A percentile compares a stretch with the other conserved stretches of the same genome.
phyloP scores from a whole-genome alignment of 1,139 yeast species.

The Kodamaea ohmeri region DNA sequence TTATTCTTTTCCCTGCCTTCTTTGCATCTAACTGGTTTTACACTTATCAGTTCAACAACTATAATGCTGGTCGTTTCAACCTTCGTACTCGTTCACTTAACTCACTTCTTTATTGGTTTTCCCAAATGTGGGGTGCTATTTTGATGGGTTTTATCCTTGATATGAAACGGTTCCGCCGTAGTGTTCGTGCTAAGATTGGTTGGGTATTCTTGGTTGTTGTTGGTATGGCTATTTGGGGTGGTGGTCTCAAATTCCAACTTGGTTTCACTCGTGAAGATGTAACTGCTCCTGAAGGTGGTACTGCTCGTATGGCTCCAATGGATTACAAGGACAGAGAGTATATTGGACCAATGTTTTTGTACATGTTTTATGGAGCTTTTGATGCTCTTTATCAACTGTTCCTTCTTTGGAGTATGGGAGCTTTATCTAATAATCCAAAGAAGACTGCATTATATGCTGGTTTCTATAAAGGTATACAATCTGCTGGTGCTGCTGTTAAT shows the following conservation, averaged over 20 bases:
- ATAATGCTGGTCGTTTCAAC: constrained; percentile 56
- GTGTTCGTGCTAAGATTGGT: constrained; percentile 46
- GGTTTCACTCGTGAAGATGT: constrained; percentile 42
- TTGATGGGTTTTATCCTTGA: constrained; percentile 50
- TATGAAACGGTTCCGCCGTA: constrained; percentile 38
- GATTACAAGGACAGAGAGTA: constrained; percentile 47
- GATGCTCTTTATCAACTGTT: constrained; percentile 60
- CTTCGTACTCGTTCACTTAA: constrained; percentile 60
- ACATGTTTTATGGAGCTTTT: constrained; percentile 57
- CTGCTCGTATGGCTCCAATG: constrained; percentile 25
- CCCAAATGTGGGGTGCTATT: constrained; percentile 59
- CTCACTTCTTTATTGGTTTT: constrained; percentile 57
- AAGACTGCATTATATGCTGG: constrained; percentile 59
- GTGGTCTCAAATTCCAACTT: constrained; percentile 54
- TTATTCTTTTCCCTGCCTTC: constrained; percentile 57
- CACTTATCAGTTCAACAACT: constrained; percentile 60
- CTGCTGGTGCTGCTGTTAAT: constrained; percentile 61
- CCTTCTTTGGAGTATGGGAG: constrained; percentile 57
- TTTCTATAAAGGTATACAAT: constrained; percentile 61
- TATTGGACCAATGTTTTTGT: constrained; percentile 60
- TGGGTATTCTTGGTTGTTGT: constrained; percentile 41
- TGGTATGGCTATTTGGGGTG: constrained; percentile 59
- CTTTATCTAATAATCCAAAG: constrained; percentile 55
- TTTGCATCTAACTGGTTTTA: constrained; percentile 65
- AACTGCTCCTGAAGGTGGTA: constrained; percentile 8